Base-by-base conservation (phyloP, 2,329 filamentous ascomycete species). In the Corinectria fuckeliana region DNA sequence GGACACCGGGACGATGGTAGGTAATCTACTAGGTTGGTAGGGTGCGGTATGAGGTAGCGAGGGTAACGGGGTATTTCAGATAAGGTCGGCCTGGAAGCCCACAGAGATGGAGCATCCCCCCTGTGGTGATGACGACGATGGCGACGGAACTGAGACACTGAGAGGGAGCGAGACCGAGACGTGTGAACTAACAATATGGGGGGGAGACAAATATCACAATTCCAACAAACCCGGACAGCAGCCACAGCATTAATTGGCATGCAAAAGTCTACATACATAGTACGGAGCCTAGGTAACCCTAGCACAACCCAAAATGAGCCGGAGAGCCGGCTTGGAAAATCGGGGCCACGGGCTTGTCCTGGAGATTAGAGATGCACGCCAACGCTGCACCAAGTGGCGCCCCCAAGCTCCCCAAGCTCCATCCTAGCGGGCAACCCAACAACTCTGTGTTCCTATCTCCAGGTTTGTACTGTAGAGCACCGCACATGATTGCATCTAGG, bases 331-430 rank as follows among this genome's bases (percentile, higher is more conserved):
- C 32, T 36, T 36, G 10, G 14, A 36, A 13, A 30, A 4, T 10
- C 10, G 9, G 14, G 32, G 23, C 13, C 44, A n/a, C n/a, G 41
- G 55, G 41, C 56, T 50, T 50, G 50, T 44, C 56, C n/a, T 58
- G 50, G 56, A 58, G 50, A 58, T 58, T 58, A 44, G 49, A 58
- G 56, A 53, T 54, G 42, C 28, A 58, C 39, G 55, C 49, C 55
- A 42, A 20, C 42, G 39, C 25, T 25, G 41, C 56, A 47, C 47
- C 54, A n/a, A 51, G 54, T 57, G 54, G 54, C 48, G 54, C 28
- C 26, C 50, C n/a, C 42, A 28, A 47, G 23, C 18, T 44, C 20
- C 30, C 14, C 32, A 41, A 34, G 41, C 13, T 48, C 39, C 16
- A n/a, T n/a, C n/a, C n/a, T n/a, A n/a, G n/a, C n/a, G n/a, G n/a